Conservation (phyloP, 768 basidiomycete species). For the Tylopilus rubrobrunneus region DNA sequence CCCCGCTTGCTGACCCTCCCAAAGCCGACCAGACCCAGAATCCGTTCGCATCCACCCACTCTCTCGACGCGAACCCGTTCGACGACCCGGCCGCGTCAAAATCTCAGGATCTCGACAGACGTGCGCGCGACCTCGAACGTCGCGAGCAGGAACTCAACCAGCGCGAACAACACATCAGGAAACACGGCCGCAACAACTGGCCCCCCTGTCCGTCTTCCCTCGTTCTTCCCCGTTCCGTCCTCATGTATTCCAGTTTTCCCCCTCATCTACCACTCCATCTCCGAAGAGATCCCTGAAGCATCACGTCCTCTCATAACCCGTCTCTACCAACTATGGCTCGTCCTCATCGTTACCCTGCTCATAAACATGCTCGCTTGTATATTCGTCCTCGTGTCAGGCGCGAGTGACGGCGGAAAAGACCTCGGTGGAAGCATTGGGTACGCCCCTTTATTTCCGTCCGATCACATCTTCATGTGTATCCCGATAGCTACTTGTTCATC, state of each 20-base stretch:
- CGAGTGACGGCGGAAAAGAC: constrained; percentile 71
- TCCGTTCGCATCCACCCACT: constrained; percentile 81
- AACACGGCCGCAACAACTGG: constrained; percentile 88
- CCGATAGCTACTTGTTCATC: constrained; percentile 67
- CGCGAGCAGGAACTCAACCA: constrained; percentile 72
- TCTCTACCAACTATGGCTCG: constrained; percentile 92
- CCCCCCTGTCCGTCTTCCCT: constrained; percentile 65
- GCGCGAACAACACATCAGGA: constrained; percentile 65
- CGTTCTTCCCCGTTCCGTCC: constrained; percentile 12
- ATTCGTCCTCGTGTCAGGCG: constrained; percentile 75
- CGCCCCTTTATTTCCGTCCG: constrained; percentile 26
- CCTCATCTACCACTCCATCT: constrained; percentile 90
- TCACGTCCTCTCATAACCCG: constrained; percentile 78
- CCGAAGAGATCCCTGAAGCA: constrained; percentile 82
- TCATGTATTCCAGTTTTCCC: constrained; percentile 68
- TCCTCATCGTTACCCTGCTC: constrained; percentile 75
- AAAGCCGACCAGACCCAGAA: constrained; percentile 44
- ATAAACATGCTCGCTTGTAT: constrained; percentile 92
- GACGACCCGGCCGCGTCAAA: constrained; percentile 58
- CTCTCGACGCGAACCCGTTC: constrained; percentile 86
- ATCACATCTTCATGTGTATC: constrained; percentile 12
- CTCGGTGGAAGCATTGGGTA: constrained; percentile 81
- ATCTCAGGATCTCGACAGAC: constrained; percentile 60
- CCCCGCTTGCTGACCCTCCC: constrained; percentile 5
- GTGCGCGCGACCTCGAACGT: constrained; percentile 79